Percentiles rank a stretch among this genome's conserved stretches.
Evolutionary conservation across 2,329 filamentous ascomycete genomes (phyloP).

Genomic region (Sporothrix globosa): DNA sequence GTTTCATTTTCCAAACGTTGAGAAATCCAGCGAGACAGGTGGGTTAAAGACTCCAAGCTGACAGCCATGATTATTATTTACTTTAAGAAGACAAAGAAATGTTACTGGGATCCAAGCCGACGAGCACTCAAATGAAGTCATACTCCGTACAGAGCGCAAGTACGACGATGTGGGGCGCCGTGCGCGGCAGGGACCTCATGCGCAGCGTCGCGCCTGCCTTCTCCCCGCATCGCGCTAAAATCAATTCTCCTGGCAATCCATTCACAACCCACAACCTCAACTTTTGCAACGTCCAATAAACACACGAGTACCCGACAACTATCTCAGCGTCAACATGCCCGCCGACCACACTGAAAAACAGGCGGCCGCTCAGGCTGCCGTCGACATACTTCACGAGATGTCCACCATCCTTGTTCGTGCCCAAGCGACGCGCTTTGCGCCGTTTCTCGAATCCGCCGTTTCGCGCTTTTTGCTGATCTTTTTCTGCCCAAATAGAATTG

Average conservation of each 20-base stretch:
- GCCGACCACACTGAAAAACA: constrained; percentile 66
- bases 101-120: too few relatives aligned
- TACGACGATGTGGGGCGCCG: background rate
- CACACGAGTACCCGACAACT: background rate
- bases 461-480: background rate
- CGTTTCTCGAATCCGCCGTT: background rate
- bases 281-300: constrained; percentile 13
- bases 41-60: too few relatives aligned
- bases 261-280: background rate
- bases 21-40: too few relatives aligned
- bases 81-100: too few relatives aligned
- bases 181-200: background rate
- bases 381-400: constrained; percentile 82
- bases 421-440: background rate
- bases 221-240: constrained; percentile 24
- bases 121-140: too few relatives aligned
- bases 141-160: background rate
- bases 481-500: constrained; percentile 70
- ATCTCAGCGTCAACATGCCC: constrained; percentile 37
- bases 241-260: background rate
- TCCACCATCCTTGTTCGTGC: constrained; percentile 78
- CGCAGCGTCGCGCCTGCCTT: background rate
- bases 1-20: background rate
- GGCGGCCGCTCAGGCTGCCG: constrained; percentile 76
- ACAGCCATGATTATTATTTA: too few relatives aligned